Percentiles rank a stretch among this genome's conserved stretches.
These are phyloP conservation scores for Fusarium lyarnte DNA, from an alignment of 2,329 filamentous ascomycete genomes.

Conservation along the genomic window DNA sequence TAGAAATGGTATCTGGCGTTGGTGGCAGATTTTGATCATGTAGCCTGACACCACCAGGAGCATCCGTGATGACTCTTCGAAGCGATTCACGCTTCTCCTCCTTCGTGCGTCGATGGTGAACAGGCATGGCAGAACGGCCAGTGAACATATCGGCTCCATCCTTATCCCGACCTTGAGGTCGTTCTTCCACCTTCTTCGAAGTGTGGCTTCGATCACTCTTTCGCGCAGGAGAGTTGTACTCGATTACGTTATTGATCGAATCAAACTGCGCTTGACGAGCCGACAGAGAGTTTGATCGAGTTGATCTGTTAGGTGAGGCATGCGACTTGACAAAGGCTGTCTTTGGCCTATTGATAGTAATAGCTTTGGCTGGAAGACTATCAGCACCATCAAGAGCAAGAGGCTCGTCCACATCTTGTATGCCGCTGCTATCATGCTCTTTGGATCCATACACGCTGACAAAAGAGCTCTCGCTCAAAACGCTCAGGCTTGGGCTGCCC, in stretches of 20 bases:
- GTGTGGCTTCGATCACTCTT: constrained; percentile 54
- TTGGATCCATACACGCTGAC: constrained; percentile 69
- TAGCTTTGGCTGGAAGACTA: constrained; percentile 24
- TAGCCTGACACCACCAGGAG: constrained; percentile 51
- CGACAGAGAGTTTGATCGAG: constrained; percentile 46
- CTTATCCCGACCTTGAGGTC: constrained; percentile 44
- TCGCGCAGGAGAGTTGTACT: constrained; percentile 60
- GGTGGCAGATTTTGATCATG: constrained; percentile 61
- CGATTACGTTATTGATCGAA: constrained; percentile 58
- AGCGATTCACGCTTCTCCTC: constrained; percentile 60
- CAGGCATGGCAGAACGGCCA: constrained; percentile 24
- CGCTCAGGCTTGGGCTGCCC: constrained; percentile 69
- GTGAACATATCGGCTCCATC: constrained; percentile 26
- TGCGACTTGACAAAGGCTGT: constrained; percentile 33
- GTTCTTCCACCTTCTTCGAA: constrained; percentile 44
- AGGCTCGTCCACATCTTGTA: constrained; percentile 45
- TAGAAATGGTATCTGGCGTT: constrained; percentile 69
- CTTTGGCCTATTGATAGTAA: constrained; percentile 32
- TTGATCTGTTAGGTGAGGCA: constrained; percentile 11
- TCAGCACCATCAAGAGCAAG: constrained; percentile 43
- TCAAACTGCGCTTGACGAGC: constrained; percentile 51
- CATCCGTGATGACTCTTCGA: constrained; percentile 60
- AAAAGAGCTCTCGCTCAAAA: constrained; percentile 75
- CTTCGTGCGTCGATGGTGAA: constrained; percentile 46
- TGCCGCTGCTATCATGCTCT: constrained; percentile 37